Evolutionary conservation across 2,329 filamentous ascomycete genomes (phyloP).

Genomic region (Paraconiothyrium brasiliense): DNA sequence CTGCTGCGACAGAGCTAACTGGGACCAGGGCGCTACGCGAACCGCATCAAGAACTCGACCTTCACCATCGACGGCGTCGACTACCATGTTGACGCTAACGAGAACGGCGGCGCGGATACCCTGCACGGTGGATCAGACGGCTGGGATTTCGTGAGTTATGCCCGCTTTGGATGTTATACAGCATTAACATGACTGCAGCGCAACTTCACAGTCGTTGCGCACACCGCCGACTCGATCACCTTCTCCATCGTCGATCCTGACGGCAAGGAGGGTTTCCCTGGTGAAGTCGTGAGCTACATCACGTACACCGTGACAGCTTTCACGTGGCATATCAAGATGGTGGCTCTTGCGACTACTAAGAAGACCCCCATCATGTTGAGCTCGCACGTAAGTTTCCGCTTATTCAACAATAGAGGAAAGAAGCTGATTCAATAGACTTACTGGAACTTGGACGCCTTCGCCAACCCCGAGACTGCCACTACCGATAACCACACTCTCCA

Average conservation of each 20-base stretch:
- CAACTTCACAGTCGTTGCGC: conserved; percentile 78
- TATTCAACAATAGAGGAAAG: neutral
- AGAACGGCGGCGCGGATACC: conserved; percentile 63
- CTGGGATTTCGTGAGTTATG: conserved; percentile 70
- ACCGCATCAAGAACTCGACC: conserved; percentile 80
- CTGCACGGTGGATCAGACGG: conserved; percentile 76
- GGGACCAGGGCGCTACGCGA: conserved; percentile 70
- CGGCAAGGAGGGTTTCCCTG: conserved; percentile 80
- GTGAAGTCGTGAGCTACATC: conserved; percentile 76
- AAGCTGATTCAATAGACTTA: conserved; percentile 64
- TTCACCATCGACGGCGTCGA: conserved; percentile 72
- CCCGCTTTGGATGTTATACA: neutral
- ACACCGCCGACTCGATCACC: conserved; percentile 74
- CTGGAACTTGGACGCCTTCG: conserved; percentile 85
- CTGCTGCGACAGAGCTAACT: conserved; percentile 12
- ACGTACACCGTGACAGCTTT: conserved; percentile 75
- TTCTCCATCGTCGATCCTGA: conserved; percentile 78
- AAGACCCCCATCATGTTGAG: conserved; percentile 86
- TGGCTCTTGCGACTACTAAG: conserved; percentile 74
- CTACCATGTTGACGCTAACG: conserved; percentile 71
- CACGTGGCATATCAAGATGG: conserved; percentile 78
- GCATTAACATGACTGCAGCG: conserved; percentile 52
- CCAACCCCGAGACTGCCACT: conserved; percentile 73
- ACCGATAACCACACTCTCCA: conserved; percentile 77
- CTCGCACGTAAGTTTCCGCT: conserved; percentile 64